phyloP scores from a whole-genome alignment of 176 grass and related monocot species.

The Carex pumila region DNA sequence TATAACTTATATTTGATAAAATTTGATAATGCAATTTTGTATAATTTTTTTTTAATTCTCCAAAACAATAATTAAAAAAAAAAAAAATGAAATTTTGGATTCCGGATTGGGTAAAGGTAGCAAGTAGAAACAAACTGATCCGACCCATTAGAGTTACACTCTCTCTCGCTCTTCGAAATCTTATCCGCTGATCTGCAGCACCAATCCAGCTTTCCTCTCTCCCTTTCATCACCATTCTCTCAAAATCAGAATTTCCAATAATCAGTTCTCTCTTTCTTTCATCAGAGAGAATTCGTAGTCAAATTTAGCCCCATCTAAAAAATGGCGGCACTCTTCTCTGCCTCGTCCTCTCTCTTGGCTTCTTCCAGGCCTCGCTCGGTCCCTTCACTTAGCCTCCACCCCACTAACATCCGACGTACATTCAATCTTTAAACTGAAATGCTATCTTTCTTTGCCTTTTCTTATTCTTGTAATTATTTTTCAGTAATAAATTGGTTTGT shows the following conservation, averaged over 20 bases:
- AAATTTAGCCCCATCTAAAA: conserved; percentile 16
- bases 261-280: background rate
- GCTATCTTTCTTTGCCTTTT: background rate
- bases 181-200: conserved; percentile 20
- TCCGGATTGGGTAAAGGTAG: background rate
- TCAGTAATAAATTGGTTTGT: background rate
- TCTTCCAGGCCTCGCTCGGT: conserved; percentile 17
- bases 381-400: background rate
- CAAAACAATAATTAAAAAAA: background rate
- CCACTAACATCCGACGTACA: conserved; percentile 7
- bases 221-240: background rate
- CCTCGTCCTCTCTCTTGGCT: conserved; percentile 10
- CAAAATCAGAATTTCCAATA: background rate
- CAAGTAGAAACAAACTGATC: background rate
- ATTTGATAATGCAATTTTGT: no score
- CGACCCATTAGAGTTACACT: background rate
- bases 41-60: no score
- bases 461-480: background rate
- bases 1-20: no score
- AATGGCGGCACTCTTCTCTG: conserved; percentile 18
- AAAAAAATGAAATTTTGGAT: background rate
- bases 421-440: background rate
- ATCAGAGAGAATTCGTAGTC: background rate
- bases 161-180: conserved; percentile 3
- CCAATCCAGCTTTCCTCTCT: background rate